Evolutionary conservation across 495 filamentous ascomycete species (phyloP).

Genomic region (Aspergillus incahuasiensis): DNA sequence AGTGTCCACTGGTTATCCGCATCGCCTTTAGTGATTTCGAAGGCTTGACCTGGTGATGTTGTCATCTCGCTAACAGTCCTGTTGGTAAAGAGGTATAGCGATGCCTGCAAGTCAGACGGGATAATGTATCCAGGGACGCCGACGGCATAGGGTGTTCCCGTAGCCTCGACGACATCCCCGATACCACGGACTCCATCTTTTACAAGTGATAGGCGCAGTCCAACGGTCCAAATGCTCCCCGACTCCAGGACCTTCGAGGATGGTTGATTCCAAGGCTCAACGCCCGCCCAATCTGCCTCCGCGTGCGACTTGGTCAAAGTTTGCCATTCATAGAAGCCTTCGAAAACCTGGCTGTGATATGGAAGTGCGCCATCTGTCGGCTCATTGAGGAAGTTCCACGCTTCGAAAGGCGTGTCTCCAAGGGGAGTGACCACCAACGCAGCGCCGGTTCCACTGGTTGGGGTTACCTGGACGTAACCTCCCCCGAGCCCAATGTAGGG

Average conservation of each 20-base stretch:
- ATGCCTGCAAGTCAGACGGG: slow-evolving; percentile 33
- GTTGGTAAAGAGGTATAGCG: slow-evolving; percentile 30
- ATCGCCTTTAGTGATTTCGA: slow-evolving; percentile 3
- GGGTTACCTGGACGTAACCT: slow-evolving; percentile 45
- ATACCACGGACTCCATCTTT: slow-evolving; percentile 35
- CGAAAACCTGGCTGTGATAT: slow-evolving; percentile 47
- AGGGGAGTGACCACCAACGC: slow-evolving; percentile 46
- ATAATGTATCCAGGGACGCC: slow-evolving; percentile 48
- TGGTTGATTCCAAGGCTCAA: slow-evolving; percentile 44
- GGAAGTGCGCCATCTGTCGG: slow-evolving; percentile 19
- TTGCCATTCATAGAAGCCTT: slow-evolving; percentile 52
- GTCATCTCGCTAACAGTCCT: slow-evolving; percentile 12
- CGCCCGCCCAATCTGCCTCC: slow-evolving; percentile 43
- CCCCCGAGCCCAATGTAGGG: slow-evolving; percentile 51
- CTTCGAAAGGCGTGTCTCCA: slow-evolving; percentile 37
- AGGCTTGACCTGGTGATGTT: slow-evolving; percentile 14
- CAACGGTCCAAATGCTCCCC: slow-evolving; percentile 37
- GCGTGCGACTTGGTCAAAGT: slow-evolving; percentile 43
- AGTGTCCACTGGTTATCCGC: background rate
- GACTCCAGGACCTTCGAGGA: slow-evolving; percentile 36
- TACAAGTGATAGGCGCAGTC: slow-evolving; percentile 39
- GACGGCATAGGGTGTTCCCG: slow-evolving; percentile 37
- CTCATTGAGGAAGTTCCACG: slow-evolving; percentile 42
- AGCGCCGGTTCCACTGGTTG: slow-evolving; percentile 39
- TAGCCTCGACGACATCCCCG: slow-evolving; percentile 32